Evolutionary conservation across 768 basidiomycete species (phyloP).

Genomic region (Lactarius pseudohatsudake): DNA sequence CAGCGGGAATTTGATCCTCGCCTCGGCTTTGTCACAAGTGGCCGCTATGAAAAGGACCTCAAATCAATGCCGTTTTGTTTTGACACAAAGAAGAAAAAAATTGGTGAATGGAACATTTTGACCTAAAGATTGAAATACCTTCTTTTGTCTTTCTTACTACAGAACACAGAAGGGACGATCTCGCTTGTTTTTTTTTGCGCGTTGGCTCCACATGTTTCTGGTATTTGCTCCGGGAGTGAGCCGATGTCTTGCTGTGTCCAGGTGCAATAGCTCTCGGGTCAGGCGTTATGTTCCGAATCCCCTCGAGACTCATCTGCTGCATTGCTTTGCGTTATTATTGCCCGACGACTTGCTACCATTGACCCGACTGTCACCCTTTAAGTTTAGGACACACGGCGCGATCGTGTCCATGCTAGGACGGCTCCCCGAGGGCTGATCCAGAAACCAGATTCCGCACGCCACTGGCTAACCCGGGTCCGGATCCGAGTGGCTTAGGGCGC

Average conservation of each 20-base stretch:
- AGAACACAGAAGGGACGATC: background rate
- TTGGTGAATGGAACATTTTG: background rate
- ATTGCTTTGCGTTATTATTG: background rate
- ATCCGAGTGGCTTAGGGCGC: background rate
- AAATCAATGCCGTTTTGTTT: slow-evolving; percentile 12
- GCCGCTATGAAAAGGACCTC: background rate
- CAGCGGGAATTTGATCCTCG: slow-evolving; percentile 6
- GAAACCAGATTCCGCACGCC: background rate
- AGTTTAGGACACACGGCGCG: background rate
- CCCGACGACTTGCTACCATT: background rate
- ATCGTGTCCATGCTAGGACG: background rate
- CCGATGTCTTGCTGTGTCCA: background rate
- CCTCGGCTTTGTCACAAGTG: background rate
- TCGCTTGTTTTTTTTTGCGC: background rate
- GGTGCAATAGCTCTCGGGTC: background rate
- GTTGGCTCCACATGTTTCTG: slow-evolving; percentile 3
- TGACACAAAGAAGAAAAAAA: background rate
- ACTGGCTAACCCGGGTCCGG: background rate
- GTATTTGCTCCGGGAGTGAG: background rate
- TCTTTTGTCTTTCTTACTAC: background rate
- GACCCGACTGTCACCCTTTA: background rate
- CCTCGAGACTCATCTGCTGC: background rate
- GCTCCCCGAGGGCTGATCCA: background rate
- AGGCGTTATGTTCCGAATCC: background rate
- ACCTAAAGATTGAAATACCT: background rate